These are phyloP conservation scores for Nicotiana undulata DNA, from an alignment of 257 asterid species.

Conservation along the genomic window DNA sequence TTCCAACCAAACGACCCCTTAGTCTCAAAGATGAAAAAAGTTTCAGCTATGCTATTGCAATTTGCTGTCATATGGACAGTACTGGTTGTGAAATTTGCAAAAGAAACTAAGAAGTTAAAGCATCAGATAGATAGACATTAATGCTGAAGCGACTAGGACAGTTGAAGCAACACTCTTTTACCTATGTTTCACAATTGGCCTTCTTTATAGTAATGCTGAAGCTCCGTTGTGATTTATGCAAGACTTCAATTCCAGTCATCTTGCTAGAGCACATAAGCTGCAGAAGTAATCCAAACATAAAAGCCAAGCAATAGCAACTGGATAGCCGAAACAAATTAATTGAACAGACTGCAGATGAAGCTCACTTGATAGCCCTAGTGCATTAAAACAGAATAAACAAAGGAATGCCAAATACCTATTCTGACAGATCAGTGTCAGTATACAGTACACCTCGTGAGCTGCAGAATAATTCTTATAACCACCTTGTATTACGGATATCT, in stretches of 20 bases:
- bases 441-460: neutral
- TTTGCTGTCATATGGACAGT: neutral
- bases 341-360: neutral
- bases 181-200: neutral
- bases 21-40: neutral
- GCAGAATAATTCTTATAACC: neutral
- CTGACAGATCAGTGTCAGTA: neutral
- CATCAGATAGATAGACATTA: neutral
- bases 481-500: neutral
- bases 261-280: neutral
- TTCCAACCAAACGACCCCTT: neutral
- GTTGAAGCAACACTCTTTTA: neutral
- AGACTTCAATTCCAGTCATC: neutral
- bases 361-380: neutral
- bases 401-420: neutral
- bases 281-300: conserved; percentile 7
- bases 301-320: neutral
- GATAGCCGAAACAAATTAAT: neutral
- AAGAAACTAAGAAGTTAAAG: neutral
- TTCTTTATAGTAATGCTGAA: too few relatives aligned
- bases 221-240: neutral
- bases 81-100: neutral
- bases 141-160: neutral
- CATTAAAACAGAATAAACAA: neutral
- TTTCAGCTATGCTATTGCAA: neutral